Evolutionary conservation across 1,139 yeast genomes (phyloP).

Genomic region (Yamadazyma jaroonii): DNA sequence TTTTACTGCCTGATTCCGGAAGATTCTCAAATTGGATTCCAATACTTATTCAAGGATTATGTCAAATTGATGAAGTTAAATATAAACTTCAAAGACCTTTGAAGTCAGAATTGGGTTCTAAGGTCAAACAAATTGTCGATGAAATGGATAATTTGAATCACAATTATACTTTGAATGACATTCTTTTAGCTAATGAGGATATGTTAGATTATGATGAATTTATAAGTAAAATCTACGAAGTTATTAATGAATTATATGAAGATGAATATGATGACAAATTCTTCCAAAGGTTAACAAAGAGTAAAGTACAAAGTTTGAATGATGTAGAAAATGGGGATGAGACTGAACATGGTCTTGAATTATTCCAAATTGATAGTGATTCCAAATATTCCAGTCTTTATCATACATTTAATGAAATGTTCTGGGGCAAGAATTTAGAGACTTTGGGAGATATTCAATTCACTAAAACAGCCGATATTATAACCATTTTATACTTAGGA

Average conservation of each 20-base stretch:
- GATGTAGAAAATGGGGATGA: constrained; percentile 15
- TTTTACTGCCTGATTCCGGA: constrained; percentile 7
- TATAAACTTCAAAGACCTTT: constrained; percentile 8
- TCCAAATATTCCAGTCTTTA: constrained; percentile 24
- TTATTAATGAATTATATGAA: constrained; percentile 15
- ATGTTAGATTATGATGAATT: constrained; percentile 25
- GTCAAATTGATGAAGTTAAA: constrained; percentile 23
- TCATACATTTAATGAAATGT: constrained; percentile 32
- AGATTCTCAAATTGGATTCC: constrained; percentile 9
- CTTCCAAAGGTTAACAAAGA: constrained; percentile 10
- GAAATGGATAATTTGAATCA: constrained; percentile 4
- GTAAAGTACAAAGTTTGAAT: constrained; percentile 11
- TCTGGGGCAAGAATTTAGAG: constrained; percentile 37
- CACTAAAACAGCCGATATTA: constrained; percentile 25
- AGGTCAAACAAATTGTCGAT: constrained; percentile 6
- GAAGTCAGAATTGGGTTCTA: constrained; percentile 1
- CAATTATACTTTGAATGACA: constrained; percentile 15
- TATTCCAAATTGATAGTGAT: constrained; percentile 37
- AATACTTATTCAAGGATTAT: constrained; percentile 12
- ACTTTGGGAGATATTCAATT: constrained; percentile 29
- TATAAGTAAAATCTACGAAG: constrained; percentile 23
- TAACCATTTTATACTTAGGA: constrained; percentile 32
- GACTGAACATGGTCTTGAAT: constrained; percentile 23
- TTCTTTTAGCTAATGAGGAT: constrained; percentile 20
- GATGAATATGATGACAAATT: constrained; percentile 13